A percentile compares a stretch with the other conserved stretches of the same genome.
phyloP scores from a whole-genome alignment of 257 asterid genomes.

The Nicotiana knightiana region DNA sequence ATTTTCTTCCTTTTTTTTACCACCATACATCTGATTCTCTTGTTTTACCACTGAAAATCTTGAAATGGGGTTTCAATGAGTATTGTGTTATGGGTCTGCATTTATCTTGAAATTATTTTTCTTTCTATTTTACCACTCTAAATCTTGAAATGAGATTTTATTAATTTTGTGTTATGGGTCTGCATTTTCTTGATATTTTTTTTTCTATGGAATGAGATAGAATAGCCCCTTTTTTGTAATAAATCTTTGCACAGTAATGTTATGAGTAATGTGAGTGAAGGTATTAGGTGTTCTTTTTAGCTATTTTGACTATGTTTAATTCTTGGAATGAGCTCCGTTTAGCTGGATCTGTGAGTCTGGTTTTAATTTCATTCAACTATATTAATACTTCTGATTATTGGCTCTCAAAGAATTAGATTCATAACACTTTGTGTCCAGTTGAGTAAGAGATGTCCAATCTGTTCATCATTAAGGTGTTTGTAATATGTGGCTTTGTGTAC shows the following conservation, averaged over 20 bases:
- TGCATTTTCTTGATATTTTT: neutral
- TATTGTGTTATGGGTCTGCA: constrained; percentile 1
- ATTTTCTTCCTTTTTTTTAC: neutral
- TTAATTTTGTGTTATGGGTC: neutral
- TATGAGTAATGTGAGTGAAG: neutral
- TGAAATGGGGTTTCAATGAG: neutral
- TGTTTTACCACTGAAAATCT: neutral
- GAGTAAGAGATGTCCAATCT: constrained; percentile 1
- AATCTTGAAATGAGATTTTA: neutral
- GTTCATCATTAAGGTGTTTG: neutral
- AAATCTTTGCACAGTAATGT: neutral
- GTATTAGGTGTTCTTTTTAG: neutral
- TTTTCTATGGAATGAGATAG: neutral
- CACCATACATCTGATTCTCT: neutral
- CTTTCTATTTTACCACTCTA: neutral
- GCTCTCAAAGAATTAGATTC: neutral
- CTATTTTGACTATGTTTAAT: neutral
- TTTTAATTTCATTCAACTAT: neutral
- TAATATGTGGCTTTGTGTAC: neutral
- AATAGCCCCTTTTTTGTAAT: neutral
- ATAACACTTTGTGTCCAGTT: constrained; percentile 1
- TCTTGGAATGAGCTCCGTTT: neutral
- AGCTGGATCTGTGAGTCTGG: neutral
- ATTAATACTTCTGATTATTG: neutral
- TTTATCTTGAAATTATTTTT: neutral